These are phyloP conservation scores for Aspergillus persii DNA, from an alignment of 2,329 filamentous ascomycete genomes.

Conservation along the genomic window DNA sequence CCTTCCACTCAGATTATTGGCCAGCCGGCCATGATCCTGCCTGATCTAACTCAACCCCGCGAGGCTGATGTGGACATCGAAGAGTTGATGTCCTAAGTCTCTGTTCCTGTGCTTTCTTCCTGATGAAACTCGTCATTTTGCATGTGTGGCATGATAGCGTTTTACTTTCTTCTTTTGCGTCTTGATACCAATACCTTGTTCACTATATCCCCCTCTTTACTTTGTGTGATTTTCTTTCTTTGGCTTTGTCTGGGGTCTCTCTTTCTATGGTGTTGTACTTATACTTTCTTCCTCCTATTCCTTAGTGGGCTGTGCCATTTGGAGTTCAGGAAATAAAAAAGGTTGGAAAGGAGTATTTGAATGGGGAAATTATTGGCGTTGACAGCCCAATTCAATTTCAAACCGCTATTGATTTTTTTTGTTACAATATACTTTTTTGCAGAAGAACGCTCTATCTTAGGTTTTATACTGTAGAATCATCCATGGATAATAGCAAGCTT, in stretches of 20 bases:
- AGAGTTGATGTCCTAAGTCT: slow-evolving; percentile 30
- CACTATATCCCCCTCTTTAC: neutral
- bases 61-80: slow-evolving; percentile 37
- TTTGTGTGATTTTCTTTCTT: slow-evolving; percentile 1
- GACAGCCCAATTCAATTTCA: neutral
- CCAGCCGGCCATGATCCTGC: slow-evolving; percentile 31
- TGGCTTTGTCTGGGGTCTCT: slow-evolving; percentile 7
- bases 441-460: too few species aligned
- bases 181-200: slow-evolving; percentile 22
- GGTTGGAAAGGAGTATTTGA: neutral
- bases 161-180: slow-evolving; percentile 9
- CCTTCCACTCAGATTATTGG: slow-evolving; percentile 33
- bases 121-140: slow-evolving; percentile 16
- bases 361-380: neutral
- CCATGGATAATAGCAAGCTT: neutral
- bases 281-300: neutral
- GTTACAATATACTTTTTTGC: neutral
- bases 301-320: slow-evolving; percentile 3
- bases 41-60: slow-evolving; percentile 26
- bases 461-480: neutral
- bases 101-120: neutral
- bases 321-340: slow-evolving; percentile 1
- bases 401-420: neutral
- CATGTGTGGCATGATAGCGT: slow-evolving; percentile 20
- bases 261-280: slow-evolving; percentile 2